Evolutionary conservation across 495 filamentous ascomycete genomes (phyloP), one percentile per base, ranked within the genome.

Genomic region (Gamarada debralockiae): DNA sequence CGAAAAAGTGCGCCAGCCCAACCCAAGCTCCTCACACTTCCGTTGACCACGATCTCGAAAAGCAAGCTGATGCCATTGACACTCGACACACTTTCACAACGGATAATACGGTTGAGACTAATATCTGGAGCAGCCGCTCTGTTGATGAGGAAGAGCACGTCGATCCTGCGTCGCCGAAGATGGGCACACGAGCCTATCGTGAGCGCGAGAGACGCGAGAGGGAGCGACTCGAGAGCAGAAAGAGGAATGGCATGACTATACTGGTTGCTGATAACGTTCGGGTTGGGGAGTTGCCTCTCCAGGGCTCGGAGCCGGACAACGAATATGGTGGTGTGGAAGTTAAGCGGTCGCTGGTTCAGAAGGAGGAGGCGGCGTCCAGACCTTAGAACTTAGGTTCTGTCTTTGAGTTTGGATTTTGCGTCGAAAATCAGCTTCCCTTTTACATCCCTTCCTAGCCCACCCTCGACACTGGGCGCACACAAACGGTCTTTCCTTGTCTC

Each of bases 121-220:
- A 8, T 15, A 50, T 50, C 34, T 40, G 48, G 48, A 25, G 14
- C 12, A 31, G n/a, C 7, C n/a, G n/a, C 27, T 5, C 27, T 29
- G 13, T 14, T 14, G 42, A 47, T 3, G 21, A n/a, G 21, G 34
- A 53, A 13, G 24, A 21, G 3, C 5, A 15, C 12, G 13, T 45
- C 18, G 53, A 56, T 18, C 53, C 37, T 1, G 8, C 25, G n/a
- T 20, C 21, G 17, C 54, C 48, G n/a, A 40, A 33, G 9, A 38
- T 47, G 22, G 54, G 54, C 37, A 47, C 40, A 5, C 10, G 48
- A 1, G 48, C 54, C 1, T 57, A 38, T 31, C 46, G 53, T 8
- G 53, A 56, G 40, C 46, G 46, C 2, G 53, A 50, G 47, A 50
- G 39, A 31, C 37, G 52, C 9, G 45, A 48, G 44, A 55, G 27